Percentiles rank a stretch among this genome's conserved stretches.
These are phyloP conservation scores for Citrullus colocynthis DNA, from an alignment of 306 rosid species.

Conservation along the genomic window DNA sequence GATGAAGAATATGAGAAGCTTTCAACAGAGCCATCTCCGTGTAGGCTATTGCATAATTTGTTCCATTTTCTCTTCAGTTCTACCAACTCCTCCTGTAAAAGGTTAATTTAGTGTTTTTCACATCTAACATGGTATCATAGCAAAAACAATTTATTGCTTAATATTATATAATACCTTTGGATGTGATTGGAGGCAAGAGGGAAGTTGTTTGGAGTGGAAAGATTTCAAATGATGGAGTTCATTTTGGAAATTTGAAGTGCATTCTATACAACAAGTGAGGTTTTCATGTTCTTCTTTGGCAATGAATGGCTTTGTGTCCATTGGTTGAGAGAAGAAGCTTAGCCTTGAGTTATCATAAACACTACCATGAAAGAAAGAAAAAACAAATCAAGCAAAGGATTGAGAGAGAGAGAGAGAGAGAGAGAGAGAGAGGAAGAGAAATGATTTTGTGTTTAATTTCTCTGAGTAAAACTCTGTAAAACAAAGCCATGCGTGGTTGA, in stretches of 20 bases:
- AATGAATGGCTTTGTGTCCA: constrained; percentile 41
- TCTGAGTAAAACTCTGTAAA: constrained; percentile 1
- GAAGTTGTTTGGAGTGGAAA: constrained; percentile 53
- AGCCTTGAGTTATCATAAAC: constrained; percentile 40
- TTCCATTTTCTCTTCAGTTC: constrained; percentile 8
- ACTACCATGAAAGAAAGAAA: constrained; percentile 21
- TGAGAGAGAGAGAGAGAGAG: neutral
- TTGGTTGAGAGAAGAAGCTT: constrained; percentile 19
- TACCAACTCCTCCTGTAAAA: constrained; percentile 3
- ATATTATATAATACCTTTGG: neutral
- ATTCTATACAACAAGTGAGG: constrained; percentile 62
- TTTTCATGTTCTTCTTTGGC: constrained; percentile 41
- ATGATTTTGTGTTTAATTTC: neutral
- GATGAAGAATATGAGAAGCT: constrained; percentile 3
- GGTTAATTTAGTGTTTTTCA: no score
- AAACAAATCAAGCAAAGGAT: neutral
- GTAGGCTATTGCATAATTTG: constrained; percentile 3
- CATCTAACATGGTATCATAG: no score
- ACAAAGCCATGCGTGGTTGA: constrained; percentile 6
- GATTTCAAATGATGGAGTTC: constrained; percentile 59
- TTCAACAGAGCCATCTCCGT: neutral
- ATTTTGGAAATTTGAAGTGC: constrained; percentile 63
- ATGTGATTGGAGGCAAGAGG: constrained; percentile 67
- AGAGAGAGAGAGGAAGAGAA: neutral
- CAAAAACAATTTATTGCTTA: neutral